A percentile compares a stretch with the other conserved stretches of the same genome.
Conservation (phyloP, 176 grass and related monocot species). For the Cymbopogon citratus region DNA sequence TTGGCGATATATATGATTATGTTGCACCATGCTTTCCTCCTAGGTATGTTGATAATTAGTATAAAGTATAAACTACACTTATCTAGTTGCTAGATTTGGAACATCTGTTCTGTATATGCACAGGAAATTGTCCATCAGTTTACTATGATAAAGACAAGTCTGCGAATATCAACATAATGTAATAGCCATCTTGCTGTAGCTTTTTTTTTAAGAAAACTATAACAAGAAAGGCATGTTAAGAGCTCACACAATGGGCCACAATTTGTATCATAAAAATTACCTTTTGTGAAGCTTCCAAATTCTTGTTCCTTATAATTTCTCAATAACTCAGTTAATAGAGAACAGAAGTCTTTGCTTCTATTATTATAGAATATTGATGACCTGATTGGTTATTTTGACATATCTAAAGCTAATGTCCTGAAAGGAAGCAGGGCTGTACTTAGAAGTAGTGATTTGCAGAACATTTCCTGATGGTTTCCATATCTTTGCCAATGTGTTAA, state of each 20-base stretch:
- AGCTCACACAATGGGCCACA: neutral
- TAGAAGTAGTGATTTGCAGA: neutral
- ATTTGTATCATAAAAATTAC: conserved; percentile 6
- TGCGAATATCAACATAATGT: neutral
- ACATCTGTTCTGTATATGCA: conserved; percentile 1
- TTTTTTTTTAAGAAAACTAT: neutral
- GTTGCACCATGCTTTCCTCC: conserved; percentile 99
- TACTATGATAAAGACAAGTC: neutral
- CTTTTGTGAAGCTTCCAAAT: neutral
- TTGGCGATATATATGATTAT: conserved; percentile 99
- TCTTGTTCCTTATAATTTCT: neutral
- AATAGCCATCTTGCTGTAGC: neutral
- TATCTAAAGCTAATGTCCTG: conserved; percentile 4
- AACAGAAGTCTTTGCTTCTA: conserved; percentile 16
- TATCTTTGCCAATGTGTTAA: conserved; percentile 15
- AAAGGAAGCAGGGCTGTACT: neutral
- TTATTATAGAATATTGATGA: neutral
- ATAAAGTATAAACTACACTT: conserved; percentile 3
- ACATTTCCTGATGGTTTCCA: neutral
- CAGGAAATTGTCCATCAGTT: neutral
- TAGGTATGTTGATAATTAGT: conserved; percentile 50
- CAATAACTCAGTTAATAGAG: conserved; percentile 5
- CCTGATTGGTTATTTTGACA: conserved; percentile 22
- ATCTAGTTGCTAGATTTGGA: conserved; percentile 16
- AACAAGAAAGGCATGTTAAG: neutral